Percentiles rank a stretch among this genome's conserved stretches.
phyloP scores from a whole-genome alignment of 805 yeast genomes.

The Wickerhamomyces strasburgensis region DNA sequence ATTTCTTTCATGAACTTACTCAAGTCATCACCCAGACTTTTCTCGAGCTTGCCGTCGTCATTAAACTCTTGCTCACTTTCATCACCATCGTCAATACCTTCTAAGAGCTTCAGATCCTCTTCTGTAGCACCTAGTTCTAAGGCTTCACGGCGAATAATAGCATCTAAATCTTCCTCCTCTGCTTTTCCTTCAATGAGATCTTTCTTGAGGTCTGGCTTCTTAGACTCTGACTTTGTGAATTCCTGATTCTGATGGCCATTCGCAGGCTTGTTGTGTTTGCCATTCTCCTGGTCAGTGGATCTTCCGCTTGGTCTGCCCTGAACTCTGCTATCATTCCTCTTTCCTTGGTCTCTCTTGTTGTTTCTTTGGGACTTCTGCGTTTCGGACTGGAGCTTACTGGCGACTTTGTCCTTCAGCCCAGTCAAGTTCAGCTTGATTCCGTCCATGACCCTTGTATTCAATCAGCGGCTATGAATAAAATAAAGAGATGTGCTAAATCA shows the following conservation, averaged over 20 bases:
- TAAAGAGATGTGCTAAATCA: too few species aligned
- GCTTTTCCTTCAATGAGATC: conserved; percentile 1
- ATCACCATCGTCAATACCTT: conserved; percentile 48
- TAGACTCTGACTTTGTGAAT: too few species aligned
- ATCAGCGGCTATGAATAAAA: too few species aligned
- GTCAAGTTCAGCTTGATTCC: conserved; percentile 31
- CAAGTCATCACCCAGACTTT: conserved; percentile 47
- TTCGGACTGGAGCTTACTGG: conserved; percentile 40
- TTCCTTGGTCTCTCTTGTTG: conserved; percentile 17
- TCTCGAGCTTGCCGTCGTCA: conserved; percentile 27
- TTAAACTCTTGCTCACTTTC: conserved; percentile 36
- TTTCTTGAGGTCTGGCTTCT: conserved; percentile 10
- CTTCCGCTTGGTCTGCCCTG: background rate
- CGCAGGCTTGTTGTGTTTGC: too few species aligned
- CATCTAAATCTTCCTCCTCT: conserved; percentile 9
- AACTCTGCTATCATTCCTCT: conserved; percentile 1
- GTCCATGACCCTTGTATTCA: too few species aligned
- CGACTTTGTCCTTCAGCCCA: conserved; percentile 61
- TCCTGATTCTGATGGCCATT: too few species aligned
- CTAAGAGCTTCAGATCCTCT: conserved; percentile 65
- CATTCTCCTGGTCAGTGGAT: background rate
- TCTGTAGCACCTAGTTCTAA: conserved; percentile 81
- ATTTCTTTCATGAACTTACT: conserved; percentile 58
- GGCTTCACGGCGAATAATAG: conserved; percentile 62
- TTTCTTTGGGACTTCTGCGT: conserved; percentile 24